Base-by-base conservation (phyloP, 805 yeast genomes). In the Ogataea nakhonphanomensis region DNA sequence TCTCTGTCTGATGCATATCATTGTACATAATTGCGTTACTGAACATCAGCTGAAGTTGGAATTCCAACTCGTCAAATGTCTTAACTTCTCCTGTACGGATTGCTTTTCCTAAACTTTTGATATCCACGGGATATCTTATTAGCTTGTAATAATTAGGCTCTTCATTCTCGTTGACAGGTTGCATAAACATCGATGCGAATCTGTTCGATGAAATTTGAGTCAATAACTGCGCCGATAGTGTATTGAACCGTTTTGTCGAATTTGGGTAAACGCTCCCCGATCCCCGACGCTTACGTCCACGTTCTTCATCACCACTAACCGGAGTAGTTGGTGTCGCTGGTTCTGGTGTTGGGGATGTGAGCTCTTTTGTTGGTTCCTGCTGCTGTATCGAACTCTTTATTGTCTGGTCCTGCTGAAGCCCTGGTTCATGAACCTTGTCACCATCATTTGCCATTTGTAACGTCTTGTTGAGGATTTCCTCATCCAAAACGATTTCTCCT, bases 21-120 rank as follows among this genome's bases (percentile, higher is more conserved):
- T 86, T 85, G 63, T 80, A 86, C 93, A 86, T 86, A 12, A 85
- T 73, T 12, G 91, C 86, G 59, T 86, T 86, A 37, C 91, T 83
- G 63, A 82, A 84, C 93, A 86, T 84, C 44, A 81, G 66, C 65
- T 81, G 71, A 31, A 86, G 67, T 46, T 82, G 86, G 36, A 83
- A 66, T 49, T 85, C 87, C 15, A 86, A 64, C 42, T 81, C 79
- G 15, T 57, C 66, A 8, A 64, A 60, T 12, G 58, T 57, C 25
- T 71, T 67, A 30, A 85, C 73, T 39, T 72, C 69, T 0, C 79
- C 81, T 36, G 77, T 78, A 46, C 79, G 79, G 22, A 85, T 71
- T 49, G 68, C 71, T 32, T 70, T 69, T 45, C 74, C 68, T 29
- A 86, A 76, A 5, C 78, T 75, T 53, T 83, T 81, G 47, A 85